Base-by-base conservation (phyloP, 495 filamentous ascomycete genomes). In the Annulohypoxylon nitens region DNA sequence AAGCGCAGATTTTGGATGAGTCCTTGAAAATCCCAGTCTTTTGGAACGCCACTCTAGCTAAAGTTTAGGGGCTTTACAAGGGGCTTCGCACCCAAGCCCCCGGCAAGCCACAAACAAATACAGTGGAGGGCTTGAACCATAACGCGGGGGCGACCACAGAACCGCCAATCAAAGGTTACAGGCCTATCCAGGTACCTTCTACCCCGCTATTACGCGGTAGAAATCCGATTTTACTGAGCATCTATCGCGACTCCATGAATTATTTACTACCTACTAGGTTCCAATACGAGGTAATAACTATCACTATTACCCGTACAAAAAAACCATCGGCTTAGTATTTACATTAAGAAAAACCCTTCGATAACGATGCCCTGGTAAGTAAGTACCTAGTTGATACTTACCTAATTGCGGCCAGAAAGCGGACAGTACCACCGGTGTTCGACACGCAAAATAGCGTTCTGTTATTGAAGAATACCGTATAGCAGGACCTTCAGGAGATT, bases 1-100 rank as follows among this genome's bases (percentile, higher is more conserved):
- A 0, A 23, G 34, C 12, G 6, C 45, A n/a, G 66, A 69, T 12
- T 60, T 69, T 25, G 45, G 57, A 11, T 69, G 48, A 61, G 43
- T n/a, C n/a, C 4, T 18, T 55, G 25, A 61, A 41, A 20, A 4
- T 12, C 8, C 33, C 12, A 25, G 4, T 23, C 20, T 23, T 23
- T 23, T 30, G 3, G 30, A 33, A n/a, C 50, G 14, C 25, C 23
- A 10, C 12, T 3, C 11, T 33, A 54, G 25, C 25, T n/a, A 54
- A 3, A 5, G 5, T 11, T 30, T 33, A 33, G 5, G 25, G 50
- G 50, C 25, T 54, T 33, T 25, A 8, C 18, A n/a, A 11, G 4
- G 14, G 14, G 14, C 12, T 45, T 9, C 8, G 20, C 20, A 23
- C 20, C 20, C 20, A 23, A 39, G 3, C 1, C 30, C 30, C 30